Base-by-base conservation (phyloP, 371 early-diverging fungal species). In the Lichtheimia ramosa region DNA sequence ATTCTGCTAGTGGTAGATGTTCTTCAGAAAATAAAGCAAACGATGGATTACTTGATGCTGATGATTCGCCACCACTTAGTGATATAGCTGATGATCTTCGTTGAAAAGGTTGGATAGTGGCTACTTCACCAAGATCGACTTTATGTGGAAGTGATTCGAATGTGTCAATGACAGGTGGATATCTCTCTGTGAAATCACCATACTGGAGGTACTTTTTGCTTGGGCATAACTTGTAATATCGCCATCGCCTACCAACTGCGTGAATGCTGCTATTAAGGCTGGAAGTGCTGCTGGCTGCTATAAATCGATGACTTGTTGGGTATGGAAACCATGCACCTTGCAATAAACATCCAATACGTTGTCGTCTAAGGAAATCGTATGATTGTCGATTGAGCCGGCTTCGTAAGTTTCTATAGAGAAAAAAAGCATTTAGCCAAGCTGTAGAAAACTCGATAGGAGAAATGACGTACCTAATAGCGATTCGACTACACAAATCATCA, bases 281-380 rank as follows among this genome's bases (percentile, higher is more conserved):
- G 1, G 51, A 34, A 10, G 16, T 13, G 42, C 25, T 16, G 48
- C 25, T 25, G 34, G 39, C 21, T 8, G 34, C 34, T 34, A 34
- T 34, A 34, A 34, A 34, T 34, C 34, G 34, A 34, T 34, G 34
- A 8, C 34, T 34, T 8, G 34, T 6, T 0, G 78, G 68, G n/a
- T 74, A 67, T 10, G 86, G 88, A 65, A 90, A 91, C 89, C 89
- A 91, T 2, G 87, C 87, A 15, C 92, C 92, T 43, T 65, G 62
- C 20, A 86, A 52, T 40, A 91, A 60, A 61, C 89, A 87, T 25
- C 71, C 75, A 20, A 91, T 81, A 8, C 90, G 69, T 59, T 91
- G 92, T 28, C 84, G 75, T 61, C 85, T 87, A 18, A 91, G 72
- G 43, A 87, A 86, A 54, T 89, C 85, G 49, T 85, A 89, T 18